These are phyloP conservation scores for Mortierella antarctica DNA, from an alignment of 192 early-diverging fungal species.

Conservation along the genomic window DNA sequence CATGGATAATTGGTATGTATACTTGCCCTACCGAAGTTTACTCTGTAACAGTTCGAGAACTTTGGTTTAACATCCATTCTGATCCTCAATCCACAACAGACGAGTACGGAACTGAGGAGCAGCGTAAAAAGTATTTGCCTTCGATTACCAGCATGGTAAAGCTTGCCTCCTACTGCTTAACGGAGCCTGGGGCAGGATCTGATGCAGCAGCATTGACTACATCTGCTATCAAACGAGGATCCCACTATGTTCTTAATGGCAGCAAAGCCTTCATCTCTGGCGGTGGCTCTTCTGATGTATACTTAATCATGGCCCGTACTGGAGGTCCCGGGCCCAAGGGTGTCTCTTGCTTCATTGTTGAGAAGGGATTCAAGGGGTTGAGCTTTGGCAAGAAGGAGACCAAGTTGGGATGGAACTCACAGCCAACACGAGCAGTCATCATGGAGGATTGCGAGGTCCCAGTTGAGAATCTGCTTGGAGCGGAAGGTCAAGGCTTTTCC, in stretches of 20 bases:
- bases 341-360: slow-evolving; percentile 65
- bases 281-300: slow-evolving; percentile 60
- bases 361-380: slow-evolving; percentile 66
- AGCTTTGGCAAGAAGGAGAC: slow-evolving; percentile 71
- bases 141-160: slow-evolving; percentile 77
- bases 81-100: slow-evolving; percentile 5
- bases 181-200: slow-evolving; percentile 88
- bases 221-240: slow-evolving; percentile 82
- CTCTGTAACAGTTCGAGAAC: not conserved
- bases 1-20: slow-evolving; percentile 66
- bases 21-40: not conserved
- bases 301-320: slow-evolving; percentile 70
- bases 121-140: slow-evolving; percentile 76
- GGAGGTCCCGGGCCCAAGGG: slow-evolving; percentile 65
- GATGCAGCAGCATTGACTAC: slow-evolving; percentile 75
- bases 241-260: slow-evolving; percentile 89
- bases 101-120: slow-evolving; percentile 52
- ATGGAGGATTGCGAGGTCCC: slow-evolving; percentile 69
- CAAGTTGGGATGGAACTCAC: slow-evolving; percentile 72
- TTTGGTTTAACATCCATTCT: not conserved
- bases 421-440: slow-evolving; percentile 68
- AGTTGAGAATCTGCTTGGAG: slow-evolving; percentile 60
- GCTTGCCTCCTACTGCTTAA: slow-evolving; percentile 91
- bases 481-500: slow-evolving; percentile 67
- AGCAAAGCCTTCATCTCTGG: slow-evolving; percentile 93